Percentiles rank a stretch among this genome's conserved stretches.
Evolutionary conservation across 495 filamentous ascomycete species (phyloP).

Genomic region (Patellaria atrata): DNA sequence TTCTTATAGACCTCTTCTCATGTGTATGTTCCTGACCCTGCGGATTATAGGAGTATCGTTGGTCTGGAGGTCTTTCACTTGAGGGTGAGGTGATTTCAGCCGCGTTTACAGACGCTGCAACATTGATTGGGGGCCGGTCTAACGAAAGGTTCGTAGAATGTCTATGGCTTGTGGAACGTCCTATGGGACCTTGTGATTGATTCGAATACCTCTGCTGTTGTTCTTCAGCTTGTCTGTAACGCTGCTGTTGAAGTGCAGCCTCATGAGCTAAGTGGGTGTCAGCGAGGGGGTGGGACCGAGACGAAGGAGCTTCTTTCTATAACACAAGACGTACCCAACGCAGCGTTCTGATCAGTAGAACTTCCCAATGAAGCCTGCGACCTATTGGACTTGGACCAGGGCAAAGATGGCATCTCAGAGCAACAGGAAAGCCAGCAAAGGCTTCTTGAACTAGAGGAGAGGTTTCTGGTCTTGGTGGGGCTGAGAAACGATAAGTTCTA

Average conservation of each 20-base stretch:
- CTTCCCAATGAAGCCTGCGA: conserved; percentile 17
- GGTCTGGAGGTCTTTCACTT: conserved; percentile 6
- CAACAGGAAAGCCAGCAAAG: no score
- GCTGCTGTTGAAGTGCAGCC: no score
- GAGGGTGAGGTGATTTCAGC: conserved; percentile 4
- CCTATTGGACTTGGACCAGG: conserved; percentile 18
- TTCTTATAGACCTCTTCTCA: conserved; percentile 13
- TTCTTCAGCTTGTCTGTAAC: conserved; percentile 11
- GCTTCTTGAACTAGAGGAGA: no score
- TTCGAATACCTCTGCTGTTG: conserved; percentile 8
- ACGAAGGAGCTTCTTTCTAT: no score
- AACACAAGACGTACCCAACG: no score
- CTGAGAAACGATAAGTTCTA: no score
- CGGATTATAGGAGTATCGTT: conserved; percentile 16
- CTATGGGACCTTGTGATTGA: conserved; percentile 5
- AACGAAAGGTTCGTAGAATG: conserved; percentile 17
- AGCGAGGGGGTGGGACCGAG: no score
- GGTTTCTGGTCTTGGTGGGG: no score
- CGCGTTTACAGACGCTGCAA: neutral
- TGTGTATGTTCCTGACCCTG: conserved; percentile 7
- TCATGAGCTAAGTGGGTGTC: no score
- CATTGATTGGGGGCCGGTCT: conserved; percentile 6
- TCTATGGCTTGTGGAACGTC: conserved; percentile 15
- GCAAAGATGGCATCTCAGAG: conserved; percentile 18
- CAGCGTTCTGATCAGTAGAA: conserved; percentile 14